These are phyloP conservation scores for Abrus precatorius DNA, from an alignment of 306 rosid species.

Conservation along the genomic window DNA sequence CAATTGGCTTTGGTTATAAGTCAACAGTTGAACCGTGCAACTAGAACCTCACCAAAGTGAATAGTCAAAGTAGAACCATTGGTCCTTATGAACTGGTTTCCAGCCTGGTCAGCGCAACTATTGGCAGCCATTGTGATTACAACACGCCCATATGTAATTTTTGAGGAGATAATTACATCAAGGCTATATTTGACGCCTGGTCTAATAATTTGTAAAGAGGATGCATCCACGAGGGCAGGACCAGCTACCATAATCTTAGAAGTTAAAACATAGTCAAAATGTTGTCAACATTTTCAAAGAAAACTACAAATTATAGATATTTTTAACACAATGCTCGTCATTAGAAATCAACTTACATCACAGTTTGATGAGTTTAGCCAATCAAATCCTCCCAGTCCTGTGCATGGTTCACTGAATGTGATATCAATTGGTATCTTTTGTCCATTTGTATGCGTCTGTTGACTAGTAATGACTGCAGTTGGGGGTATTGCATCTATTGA, in stretches of 20 bases:
- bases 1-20: neutral
- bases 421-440: conserved; percentile 56
- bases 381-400: conserved; percentile 62
- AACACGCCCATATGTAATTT: conserved; percentile 50
- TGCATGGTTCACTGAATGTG: conserved; percentile 69
- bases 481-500: conserved; percentile 67
- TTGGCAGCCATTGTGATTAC: conserved; percentile 57
- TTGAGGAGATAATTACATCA: conserved; percentile 54
- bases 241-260: conserved; percentile 63
- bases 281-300: neutral
- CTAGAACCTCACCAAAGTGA: conserved; percentile 63
- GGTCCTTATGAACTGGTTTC: conserved; percentile 63
- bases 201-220: conserved; percentile 57
- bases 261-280: conserved; percentile 31
- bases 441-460: conserved; percentile 59
- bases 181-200: conserved; percentile 59
- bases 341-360: conserved; percentile 61
- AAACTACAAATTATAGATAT: neutral
- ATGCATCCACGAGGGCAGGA: conserved; percentile 54
- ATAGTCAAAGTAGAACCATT: conserved; percentile 60
- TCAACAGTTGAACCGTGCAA: conserved; percentile 21
- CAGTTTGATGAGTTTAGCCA: conserved; percentile 71
- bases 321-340: neutral
- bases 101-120: conserved; percentile 69
- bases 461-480: conserved; percentile 63